Evolutionary conservation across 352 stramenopile genomes (phyloP).

Genomic region (Phytophthora macrochlamydospora): DNA sequence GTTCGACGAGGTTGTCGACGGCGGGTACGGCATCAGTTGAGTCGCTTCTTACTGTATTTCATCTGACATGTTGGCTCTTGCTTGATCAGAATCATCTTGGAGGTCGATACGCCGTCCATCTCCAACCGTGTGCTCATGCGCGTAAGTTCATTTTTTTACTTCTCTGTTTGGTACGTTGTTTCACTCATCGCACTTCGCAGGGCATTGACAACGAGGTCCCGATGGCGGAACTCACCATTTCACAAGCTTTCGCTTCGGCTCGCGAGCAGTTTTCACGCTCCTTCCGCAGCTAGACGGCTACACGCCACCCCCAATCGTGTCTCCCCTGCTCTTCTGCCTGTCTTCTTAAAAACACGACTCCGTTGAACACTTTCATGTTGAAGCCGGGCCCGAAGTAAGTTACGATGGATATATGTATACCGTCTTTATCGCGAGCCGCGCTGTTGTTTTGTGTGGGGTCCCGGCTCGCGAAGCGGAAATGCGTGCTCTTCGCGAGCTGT

Average conservation of each 20-base stretch:
- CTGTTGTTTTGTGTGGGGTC: no score
- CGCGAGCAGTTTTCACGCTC: constrained; percentile 89
- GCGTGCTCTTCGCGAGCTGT: no score
- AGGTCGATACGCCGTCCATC: constrained; percentile 89
- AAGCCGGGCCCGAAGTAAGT: no score
- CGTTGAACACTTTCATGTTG: constrained; percentile 1
- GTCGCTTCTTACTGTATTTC: neutral
- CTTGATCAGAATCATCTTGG: constrained; percentile 80
- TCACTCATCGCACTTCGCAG: constrained; percentile 27
- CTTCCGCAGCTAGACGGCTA: constrained; percentile 77
- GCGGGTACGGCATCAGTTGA: constrained; percentile 51
- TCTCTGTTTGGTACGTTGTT: constrained; percentile 1
- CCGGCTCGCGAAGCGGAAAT: no score
- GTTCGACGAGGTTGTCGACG: constrained; percentile 91
- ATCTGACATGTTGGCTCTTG: constrained; percentile 6
- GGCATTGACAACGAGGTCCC: constrained; percentile 89
- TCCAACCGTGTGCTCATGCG: constrained; percentile 92
- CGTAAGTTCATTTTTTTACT: constrained; percentile 41
- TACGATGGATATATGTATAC: no score
- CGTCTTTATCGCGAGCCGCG: no score
- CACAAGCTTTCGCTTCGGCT: constrained; percentile 84
- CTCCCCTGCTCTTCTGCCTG: constrained; percentile 7
- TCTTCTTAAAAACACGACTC: constrained; percentile 20
- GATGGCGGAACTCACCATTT: constrained; percentile 88
- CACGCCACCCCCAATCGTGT: constrained; percentile 28